Conservation (phyloP, 1,139 yeast genomes). For the Saccharomycopsis hybrid region DNA sequence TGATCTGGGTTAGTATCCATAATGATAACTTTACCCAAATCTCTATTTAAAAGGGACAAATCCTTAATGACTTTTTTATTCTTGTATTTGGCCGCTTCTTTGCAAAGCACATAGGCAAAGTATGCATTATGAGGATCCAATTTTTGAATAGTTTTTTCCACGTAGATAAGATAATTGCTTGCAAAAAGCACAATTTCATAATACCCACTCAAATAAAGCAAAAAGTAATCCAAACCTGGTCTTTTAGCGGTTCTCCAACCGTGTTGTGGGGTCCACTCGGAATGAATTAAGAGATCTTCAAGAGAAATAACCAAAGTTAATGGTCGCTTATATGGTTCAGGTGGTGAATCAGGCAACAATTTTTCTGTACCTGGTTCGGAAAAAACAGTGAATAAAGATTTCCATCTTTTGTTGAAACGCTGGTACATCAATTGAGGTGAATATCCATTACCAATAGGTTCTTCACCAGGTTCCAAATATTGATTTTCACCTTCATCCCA, state of each 20-base stretch:
- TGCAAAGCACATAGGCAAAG: constrained; percentile 77
- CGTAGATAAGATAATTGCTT: constrained; percentile 76
- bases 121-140: constrained; percentile 91
- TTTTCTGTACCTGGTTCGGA: constrained; percentile 92
- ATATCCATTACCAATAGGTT: constrained; percentile 60
- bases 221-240: constrained; percentile 95
- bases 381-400: constrained; percentile 74
- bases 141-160: constrained; percentile 79
- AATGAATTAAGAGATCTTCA: constrained; percentile 85
- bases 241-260: constrained; percentile 99
- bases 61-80: constrained; percentile 86
- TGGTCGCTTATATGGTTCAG: constrained; percentile 90
- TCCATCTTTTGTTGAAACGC: constrained; percentile 65
- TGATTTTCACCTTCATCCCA: constrained; percentile 81
- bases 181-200: constrained; percentile 92
- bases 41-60: constrained; percentile 84
- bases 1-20: constrained; percentile 74
- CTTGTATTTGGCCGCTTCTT: constrained; percentile 86
- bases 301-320: constrained; percentile 81
- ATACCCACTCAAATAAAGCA: constrained; percentile 90
- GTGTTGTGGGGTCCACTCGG: constrained; percentile 84
- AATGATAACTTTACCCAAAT: constrained; percentile 69
- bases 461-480: constrained; percentile 39
- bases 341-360: constrained; percentile 85
- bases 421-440: constrained; percentile 57